A percentile compares a stretch with the other conserved stretches of the same genome.
These are phyloP conservation scores for Buxus sempervirens DNA, from an alignment of 164 flowering plant species.

Conservation along the genomic window DNA sequence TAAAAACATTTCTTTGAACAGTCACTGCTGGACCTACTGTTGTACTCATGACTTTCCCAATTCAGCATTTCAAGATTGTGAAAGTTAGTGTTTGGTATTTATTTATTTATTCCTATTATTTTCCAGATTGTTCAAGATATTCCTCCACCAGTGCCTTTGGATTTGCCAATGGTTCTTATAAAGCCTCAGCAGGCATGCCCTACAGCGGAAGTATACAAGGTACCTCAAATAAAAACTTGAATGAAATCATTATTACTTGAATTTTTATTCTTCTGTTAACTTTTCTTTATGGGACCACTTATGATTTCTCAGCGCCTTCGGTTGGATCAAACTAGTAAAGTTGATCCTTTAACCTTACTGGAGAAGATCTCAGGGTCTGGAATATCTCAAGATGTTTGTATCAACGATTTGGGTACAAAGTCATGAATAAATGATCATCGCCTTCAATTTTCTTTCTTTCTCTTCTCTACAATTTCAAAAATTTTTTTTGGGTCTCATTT, in stretches of 20 bases:
- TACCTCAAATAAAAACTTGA: conserved; percentile 17
- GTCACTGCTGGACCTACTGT: no score
- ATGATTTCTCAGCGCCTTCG: conserved; percentile 52
- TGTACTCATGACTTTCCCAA: background rate
- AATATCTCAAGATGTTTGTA: conserved; percentile 86
- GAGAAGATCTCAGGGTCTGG: conserved; percentile 63
- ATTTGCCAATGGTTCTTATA: conserved; percentile 88
- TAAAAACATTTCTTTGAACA: no score
- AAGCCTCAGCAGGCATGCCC: conserved; percentile 90
- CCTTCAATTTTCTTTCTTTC: background rate
- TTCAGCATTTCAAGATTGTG: background rate
- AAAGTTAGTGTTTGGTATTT: background rate
- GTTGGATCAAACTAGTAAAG: conserved; percentile 67
- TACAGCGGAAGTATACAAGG: conserved; percentile 97
- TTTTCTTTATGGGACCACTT: conserved; percentile 5
- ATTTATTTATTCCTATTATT: background rate
- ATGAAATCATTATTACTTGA: background rate
- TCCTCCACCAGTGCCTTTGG: conserved; percentile 60
- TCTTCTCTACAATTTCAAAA: background rate
- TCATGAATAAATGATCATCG: background rate
- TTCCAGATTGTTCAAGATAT: conserved; percentile 75
- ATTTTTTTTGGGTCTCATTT: no score
- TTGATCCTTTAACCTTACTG: conserved; percentile 70
- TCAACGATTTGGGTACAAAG: conserved; percentile 84
- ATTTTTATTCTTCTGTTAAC: background rate